These are phyloP conservation scores for Vitis riparia DNA, from an alignment of 164 flowering plant species.

Conservation along the genomic window DNA sequence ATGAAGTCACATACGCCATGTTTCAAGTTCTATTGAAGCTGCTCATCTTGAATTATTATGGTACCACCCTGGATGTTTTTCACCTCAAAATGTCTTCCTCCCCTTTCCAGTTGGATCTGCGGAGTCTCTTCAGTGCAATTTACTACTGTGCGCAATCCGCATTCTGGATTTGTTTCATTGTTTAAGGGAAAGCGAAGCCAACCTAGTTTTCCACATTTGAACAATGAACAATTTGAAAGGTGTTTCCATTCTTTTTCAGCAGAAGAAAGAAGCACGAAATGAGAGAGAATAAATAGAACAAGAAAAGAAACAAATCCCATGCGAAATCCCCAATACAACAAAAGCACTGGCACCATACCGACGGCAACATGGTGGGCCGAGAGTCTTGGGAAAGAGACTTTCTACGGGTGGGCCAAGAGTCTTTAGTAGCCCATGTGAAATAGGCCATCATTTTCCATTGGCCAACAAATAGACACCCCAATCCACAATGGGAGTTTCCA, in stretches of 20 bases:
- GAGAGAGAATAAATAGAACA: constrained; percentile 3
- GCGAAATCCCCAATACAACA: background rate
- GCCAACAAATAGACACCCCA: too few relatives aligned
- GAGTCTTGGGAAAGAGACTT: too few relatives aligned
- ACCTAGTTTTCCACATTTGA: background rate
- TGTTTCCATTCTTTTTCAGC: background rate
- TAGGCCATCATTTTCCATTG: too few relatives aligned
- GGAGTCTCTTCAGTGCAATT: background rate
- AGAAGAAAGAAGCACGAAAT: background rate
- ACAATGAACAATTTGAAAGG: background rate
- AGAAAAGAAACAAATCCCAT: constrained; percentile 2
- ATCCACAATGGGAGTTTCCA: too few relatives aligned
- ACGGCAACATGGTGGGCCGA: too few relatives aligned
- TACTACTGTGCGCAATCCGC: constrained; percentile 6
- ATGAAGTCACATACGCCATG: background rate
- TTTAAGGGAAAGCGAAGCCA: constrained; percentile 7
- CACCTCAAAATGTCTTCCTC: constrained; percentile 11
- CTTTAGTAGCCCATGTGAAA: too few relatives aligned
- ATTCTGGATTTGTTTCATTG: background rate
- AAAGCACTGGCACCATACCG: too few relatives aligned
- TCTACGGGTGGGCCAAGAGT: too few relatives aligned
- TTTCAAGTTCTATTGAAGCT: background rate
- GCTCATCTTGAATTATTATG: constrained; percentile 2
- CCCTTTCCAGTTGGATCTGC: constrained; percentile 10
- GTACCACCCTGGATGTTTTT: background rate